Evolutionary conservation across 2,329 filamentous ascomycete genomes (phyloP).

Genomic region (Diplodia mutila): DNA sequence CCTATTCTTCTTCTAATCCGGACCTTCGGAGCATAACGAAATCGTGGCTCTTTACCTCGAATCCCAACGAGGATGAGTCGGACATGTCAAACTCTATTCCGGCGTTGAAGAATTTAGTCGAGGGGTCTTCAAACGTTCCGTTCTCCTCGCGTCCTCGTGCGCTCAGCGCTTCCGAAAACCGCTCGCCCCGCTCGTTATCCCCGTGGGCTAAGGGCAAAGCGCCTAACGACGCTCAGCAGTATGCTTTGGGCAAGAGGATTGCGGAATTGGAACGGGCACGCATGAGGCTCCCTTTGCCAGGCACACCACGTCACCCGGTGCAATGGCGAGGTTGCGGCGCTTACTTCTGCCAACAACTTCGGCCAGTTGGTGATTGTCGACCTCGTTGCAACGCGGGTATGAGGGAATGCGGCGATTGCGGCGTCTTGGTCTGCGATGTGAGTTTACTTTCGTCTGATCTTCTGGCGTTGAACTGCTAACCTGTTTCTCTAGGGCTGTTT

Average conservation of each 20-base stretch:
- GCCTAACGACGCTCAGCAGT: slow-evolving; percentile 30
- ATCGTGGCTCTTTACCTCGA: neutral
- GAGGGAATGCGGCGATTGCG: slow-evolving; percentile 45
- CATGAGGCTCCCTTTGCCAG: slow-evolving; percentile 40
- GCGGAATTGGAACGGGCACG: slow-evolving; percentile 19
- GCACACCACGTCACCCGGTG: slow-evolving; percentile 46
- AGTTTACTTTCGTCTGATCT: slow-evolving; percentile 29
- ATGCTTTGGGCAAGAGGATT: slow-evolving; percentile 10
- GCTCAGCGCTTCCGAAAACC: slow-evolving; percentile 42
- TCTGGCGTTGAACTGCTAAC: neutral
- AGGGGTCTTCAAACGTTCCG: slow-evolving; percentile 29
- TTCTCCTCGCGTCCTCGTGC: slow-evolving; percentile 41
- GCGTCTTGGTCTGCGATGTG: slow-evolving; percentile 48
- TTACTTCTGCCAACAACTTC: slow-evolving; percentile 46
- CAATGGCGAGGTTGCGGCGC: slow-evolving; percentile 50
- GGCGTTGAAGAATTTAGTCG: neutral
- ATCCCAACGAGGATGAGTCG: neutral
- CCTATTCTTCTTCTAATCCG: slow-evolving; percentile 2
- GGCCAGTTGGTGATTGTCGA: slow-evolving; percentile 44
- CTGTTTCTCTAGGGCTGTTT: slow-evolving; percentile 36
- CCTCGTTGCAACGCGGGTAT: slow-evolving; percentile 41
- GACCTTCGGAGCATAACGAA: slow-evolving; percentile 14
- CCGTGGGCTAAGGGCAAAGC: slow-evolving; percentile 35
- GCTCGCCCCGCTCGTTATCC: slow-evolving; percentile 37
- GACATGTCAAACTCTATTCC: slow-evolving; percentile 20